Evolutionary conservation across 805 yeast species (phyloP), one percentile per base, ranked within the genome.

Genomic region (baker's yeast (Saccharomyces cerevisiae)): DNA sequence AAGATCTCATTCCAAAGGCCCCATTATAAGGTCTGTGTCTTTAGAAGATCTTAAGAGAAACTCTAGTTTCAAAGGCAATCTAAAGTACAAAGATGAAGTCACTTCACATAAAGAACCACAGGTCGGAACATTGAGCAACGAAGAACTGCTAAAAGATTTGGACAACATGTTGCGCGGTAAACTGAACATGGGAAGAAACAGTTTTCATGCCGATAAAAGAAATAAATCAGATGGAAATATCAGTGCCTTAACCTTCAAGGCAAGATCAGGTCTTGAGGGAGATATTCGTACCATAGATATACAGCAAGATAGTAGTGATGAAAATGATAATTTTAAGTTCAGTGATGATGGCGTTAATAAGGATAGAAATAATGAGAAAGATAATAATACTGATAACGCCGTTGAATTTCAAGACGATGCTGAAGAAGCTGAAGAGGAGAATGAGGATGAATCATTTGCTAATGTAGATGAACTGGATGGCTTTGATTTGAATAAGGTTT

Each of bases 381-480:
- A 9, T 32, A 22, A 14, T 24, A 41, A 24, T 13, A 30, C 46
- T 50, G 26, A 36, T 17, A 36, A 36, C 4, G 53, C 51, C 14
- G 49, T 13, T 31, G 29, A 41, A 48, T 48, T 46, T 41, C 53
- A 47, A 50, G 50, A 49, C 13, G 55, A 57, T 29, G 55, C 50
- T 10, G 61, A 56, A 21, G 60, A 57, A 36, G 63, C 55, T 13
- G 60, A 55, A 28, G 66, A 64, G 30, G 66, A 63, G n/a, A 65
- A 61, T 14, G 69, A 63, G 14, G 63, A 61, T 46, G 64, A 68
- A 27, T 67, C 63, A 0, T 70, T 69, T 55, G 63, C 68, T 2
- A 69, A 70, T 56, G 73, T 70, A 0, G 73, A 70, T 53, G 73
- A 70, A 53, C 65, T 70, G 4, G 73, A 70, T 51, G 72, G 72